Base-by-base conservation (phyloP, 2,329 filamentous ascomycete genomes). In the Pestalotiopsis sp. region DNA sequence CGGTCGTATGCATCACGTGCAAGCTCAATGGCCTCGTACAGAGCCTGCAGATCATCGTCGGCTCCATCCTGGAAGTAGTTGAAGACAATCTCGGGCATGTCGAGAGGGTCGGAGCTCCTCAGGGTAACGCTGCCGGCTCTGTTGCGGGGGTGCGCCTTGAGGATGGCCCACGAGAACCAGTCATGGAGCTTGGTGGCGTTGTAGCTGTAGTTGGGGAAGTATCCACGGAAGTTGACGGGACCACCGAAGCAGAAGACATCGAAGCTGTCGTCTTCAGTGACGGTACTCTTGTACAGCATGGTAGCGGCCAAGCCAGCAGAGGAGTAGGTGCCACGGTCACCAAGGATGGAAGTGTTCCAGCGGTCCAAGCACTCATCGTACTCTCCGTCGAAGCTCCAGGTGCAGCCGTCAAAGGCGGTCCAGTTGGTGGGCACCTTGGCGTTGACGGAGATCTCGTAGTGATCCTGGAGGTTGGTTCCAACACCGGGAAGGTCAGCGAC, bases 1-100 rank as follows among this genome's bases (percentile, higher is more conserved):
- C 83, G 64, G 79, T 68, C 67, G 65, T 80, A 72, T 52, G 84
- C 81, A 12, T 84, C 76, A 12, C 87, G 84, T 0, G 85, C 80
- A 7, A 88, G 82, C 67, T 83, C 73, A 36, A 91, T 76, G 0
- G 83, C 86, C 73, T 91, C 88, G 25, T 81, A 80, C 25, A 89
- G 69, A 0, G 88, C 86, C 59, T 89, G 84, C 5, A 86, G 76
- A 58, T 87, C 82, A 20, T 82, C 79, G 0, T 77, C 77, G 9
- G 83, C 81, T 1, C 86, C 84, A 31, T 83, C 76, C 13, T 80
- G 81, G 81, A 83, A 90, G 74, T 84, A 87, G 73, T 87, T 86
- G 80, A 90, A 90, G 75, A 85, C 83, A 75, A 91, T 90, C 41
- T 85, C 78, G 0, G 91, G 91, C n/a, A 85, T 84, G 65, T 92